Percentiles rank a stretch among this genome's conserved stretches.
These are phyloP conservation scores for Populus davidiana DNA, from an alignment of 345 rosid genomes.

Conservation along the genomic window DNA sequence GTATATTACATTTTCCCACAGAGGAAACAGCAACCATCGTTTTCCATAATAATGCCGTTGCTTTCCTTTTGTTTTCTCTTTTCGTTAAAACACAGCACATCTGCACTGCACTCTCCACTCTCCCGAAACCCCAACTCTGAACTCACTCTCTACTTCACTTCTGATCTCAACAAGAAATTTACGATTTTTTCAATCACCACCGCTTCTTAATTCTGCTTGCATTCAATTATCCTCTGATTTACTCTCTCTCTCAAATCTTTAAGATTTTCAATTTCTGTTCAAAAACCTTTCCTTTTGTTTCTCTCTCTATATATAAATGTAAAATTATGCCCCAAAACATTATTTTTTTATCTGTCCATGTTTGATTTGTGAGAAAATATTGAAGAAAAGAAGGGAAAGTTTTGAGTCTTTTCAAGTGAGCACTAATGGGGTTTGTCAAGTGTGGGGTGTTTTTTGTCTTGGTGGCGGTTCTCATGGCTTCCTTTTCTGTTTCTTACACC, in stretches of 20 bases:
- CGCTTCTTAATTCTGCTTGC: not conserved
- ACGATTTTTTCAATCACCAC: not conserved
- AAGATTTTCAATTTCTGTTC: not conserved
- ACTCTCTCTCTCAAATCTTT: not conserved
- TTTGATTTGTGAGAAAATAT: slow-evolving; percentile 3
- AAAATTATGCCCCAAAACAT: not conserved
- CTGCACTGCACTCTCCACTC: not conserved
- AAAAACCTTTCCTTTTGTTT: not conserved
- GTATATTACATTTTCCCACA: not conserved
- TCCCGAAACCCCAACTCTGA: not conserved
- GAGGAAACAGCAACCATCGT: not conserved
- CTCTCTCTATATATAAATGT: not conserved
- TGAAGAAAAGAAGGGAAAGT: not conserved
- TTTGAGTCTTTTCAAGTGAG: not conserved
- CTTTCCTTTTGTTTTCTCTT: not conserved
- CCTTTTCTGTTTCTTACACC: slow-evolving; percentile 45
- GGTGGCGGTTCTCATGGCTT: slow-evolving; percentile 33
- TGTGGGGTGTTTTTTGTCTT: slow-evolving; percentile 30
- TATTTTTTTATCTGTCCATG: not conserved
- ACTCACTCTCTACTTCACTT: not conserved
- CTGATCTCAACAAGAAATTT: not conserved
- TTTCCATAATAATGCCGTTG: slow-evolving; percentile 11
- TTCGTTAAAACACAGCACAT: not conserved
- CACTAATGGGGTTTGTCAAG: slow-evolving; percentile 42
- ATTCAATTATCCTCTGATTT: not conserved